phyloP scores from a whole-genome alignment of 129 eudicot species.

The Flaveria ramosissima region DNA sequence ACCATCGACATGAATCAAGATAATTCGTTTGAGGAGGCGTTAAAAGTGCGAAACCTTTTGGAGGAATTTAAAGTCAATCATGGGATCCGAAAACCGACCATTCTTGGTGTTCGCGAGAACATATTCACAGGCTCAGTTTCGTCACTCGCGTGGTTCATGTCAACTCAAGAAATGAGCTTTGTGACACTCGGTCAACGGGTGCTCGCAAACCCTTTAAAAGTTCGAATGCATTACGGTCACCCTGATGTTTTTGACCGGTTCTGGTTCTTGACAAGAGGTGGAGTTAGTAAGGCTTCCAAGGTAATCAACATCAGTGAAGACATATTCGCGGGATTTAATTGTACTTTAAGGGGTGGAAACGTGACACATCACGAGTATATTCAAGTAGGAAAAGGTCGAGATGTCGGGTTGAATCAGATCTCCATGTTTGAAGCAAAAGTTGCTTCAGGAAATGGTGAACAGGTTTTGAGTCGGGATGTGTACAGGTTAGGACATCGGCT shows the following conservation, averaged over 20 bases:
- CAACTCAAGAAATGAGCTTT: slow-evolving; percentile 92
- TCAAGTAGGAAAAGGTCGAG: slow-evolving; percentile 95
- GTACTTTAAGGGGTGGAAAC: slow-evolving; percentile 84
- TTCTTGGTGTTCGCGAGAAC: slow-evolving; percentile 90
- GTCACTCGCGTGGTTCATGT: slow-evolving; percentile 96
- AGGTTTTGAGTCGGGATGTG: slow-evolving; percentile 81
- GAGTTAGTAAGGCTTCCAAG: slow-evolving; percentile 83
- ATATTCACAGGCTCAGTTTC: slow-evolving; percentile 93
- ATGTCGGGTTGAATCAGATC: slow-evolving; percentile 90
- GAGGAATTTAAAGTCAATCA: slow-evolving; percentile 64
- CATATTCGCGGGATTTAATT: slow-evolving; percentile 85
- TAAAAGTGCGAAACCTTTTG: slow-evolving; percentile 83
- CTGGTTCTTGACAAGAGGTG: slow-evolving; percentile 93
- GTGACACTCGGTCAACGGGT: slow-evolving; percentile 95
- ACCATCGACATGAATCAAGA: slow-evolving; percentile 97
- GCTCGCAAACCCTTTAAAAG: slow-evolving; percentile 86
- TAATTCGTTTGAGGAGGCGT: slow-evolving; percentile 83
- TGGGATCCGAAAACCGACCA: slow-evolving; percentile 85
- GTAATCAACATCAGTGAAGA: slow-evolving; percentile 91
- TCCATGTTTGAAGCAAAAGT: slow-evolving; percentile 98
- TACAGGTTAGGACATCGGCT: slow-evolving; percentile 90
- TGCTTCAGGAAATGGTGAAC: slow-evolving; percentile 92
- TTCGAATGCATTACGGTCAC: slow-evolving; percentile 96
- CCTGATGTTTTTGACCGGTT: slow-evolving; percentile 93
- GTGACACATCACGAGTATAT: slow-evolving; percentile 93